Percentiles rank a stretch among this genome's conserved stretches.
Conservation (phyloP, 164 flowering plant genomes). For the Litsea cubeba region DNA sequence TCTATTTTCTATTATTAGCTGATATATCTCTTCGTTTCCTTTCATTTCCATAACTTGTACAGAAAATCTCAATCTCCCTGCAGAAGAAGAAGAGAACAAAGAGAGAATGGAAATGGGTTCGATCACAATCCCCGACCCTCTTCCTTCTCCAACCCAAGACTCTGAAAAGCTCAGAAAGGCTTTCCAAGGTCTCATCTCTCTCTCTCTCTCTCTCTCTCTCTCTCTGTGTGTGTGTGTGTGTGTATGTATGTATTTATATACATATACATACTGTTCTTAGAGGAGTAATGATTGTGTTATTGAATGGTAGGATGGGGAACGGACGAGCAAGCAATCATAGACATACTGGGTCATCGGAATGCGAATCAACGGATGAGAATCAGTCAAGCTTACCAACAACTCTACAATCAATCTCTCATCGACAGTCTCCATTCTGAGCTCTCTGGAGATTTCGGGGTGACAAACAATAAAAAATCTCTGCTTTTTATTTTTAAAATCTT, state of each 20-base stretch:
- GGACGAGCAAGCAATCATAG: slow-evolving; percentile 63
- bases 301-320: slow-evolving; percentile 59
- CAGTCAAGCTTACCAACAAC: slow-evolving; percentile 53
- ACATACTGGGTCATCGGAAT: slow-evolving; percentile 63
- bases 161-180: slow-evolving; percentile 48
- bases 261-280: too few species aligned
- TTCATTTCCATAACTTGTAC: neutral
- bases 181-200: slow-evolving; percentile 37
- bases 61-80: slow-evolving; percentile 16
- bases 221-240: too few species aligned
- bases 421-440: slow-evolving; percentile 57
- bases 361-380: slow-evolving; percentile 59
- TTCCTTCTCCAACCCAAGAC: slow-evolving; percentile 65
- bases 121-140: slow-evolving; percentile 40
- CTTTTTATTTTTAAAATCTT: too few species aligned
- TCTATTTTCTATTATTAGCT: too few species aligned
- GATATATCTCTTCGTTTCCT: too few species aligned
- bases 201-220: neutral
- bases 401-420: slow-evolving; percentile 58
- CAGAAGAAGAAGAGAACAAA: neutral
- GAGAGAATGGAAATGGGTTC: neutral
- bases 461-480: too few species aligned
- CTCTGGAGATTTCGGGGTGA: slow-evolving; percentile 12
- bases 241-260: neutral
- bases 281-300: too few species aligned